A percentile compares a stretch with the other conserved stretches of the same genome.
phyloP scores from a whole-genome alignment of 805 yeast genomes.

The Lachancea kluyveri region DNA sequence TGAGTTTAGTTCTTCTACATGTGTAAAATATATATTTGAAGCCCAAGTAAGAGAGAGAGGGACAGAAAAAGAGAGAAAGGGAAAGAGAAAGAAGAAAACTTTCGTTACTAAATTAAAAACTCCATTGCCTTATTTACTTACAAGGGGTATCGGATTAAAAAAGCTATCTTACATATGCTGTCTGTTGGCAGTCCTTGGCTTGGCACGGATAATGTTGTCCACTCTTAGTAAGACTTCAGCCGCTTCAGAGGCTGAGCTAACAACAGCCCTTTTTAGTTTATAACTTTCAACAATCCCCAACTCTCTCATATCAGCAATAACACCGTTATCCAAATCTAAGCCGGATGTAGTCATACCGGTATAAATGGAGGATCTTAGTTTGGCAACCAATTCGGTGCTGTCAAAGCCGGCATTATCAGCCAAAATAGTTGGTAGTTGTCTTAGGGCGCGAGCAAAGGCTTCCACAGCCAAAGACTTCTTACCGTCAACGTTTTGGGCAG shows the following conservation, averaged over 20 bases:
- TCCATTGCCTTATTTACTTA: conserved; percentile 2
- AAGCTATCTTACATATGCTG: conserved; percentile 32
- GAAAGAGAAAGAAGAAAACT: too few species aligned
- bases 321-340: conserved; percentile 77
- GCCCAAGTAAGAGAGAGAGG: too few species aligned
- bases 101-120: conserved; percentile 1
- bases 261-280: conserved; percentile 90
- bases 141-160: conserved; percentile 5
- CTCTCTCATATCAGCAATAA: conserved; percentile 89
- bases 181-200: conserved; percentile 95
- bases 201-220: conserved; percentile 93
- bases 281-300: conserved; percentile 88
- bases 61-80: too few species aligned
- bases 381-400: conserved; percentile 85
- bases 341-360: conserved; percentile 91
- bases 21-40: too few species aligned
- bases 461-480: conserved; percentile 92
- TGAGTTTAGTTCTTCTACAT: too few species aligned
- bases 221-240: conserved; percentile 94
- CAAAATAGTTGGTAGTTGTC: conserved; percentile 90
- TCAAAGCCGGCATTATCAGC: conserved; percentile 98
- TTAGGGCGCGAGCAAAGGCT: conserved; percentile 86
- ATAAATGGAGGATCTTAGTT: conserved; percentile 77
- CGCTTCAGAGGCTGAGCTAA: conserved; percentile 94
- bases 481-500: conserved; percentile 87